Conservation (phyloP, 208 protist species). For the Leishmania major region DNA sequence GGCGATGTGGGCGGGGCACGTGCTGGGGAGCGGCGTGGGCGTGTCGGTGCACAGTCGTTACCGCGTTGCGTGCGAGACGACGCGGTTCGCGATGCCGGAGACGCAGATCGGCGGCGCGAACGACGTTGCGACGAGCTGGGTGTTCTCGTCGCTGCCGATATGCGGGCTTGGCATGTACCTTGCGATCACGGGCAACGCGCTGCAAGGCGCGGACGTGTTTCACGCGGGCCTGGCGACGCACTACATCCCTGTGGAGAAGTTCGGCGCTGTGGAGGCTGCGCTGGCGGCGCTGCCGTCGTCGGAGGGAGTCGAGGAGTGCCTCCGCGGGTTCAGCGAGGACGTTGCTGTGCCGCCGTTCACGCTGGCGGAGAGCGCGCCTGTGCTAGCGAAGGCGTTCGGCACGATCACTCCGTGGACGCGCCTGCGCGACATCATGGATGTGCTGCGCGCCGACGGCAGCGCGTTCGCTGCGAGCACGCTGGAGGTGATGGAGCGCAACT, state of each 20-base stretch:
- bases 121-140: slow-evolving; percentile 69
- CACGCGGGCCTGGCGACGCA: slow-evolving; percentile 79
- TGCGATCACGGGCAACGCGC: slow-evolving; percentile 71
- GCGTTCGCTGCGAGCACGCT: slow-evolving; percentile 44
- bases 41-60: slow-evolving; percentile 73
- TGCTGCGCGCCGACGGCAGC: slow-evolving; percentile 37
- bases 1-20: slow-evolving; percentile 82
- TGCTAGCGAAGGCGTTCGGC: slow-evolving; percentile 44
- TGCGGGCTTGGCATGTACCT: slow-evolving; percentile 70
- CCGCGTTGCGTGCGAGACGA: slow-evolving; percentile 78
- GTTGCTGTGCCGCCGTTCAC: slow-evolving; percentile 47
- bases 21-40: slow-evolving; percentile 85
- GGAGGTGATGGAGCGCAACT: slow-evolving; percentile 41
- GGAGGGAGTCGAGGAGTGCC: slow-evolving; percentile 30
- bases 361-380: slow-evolving; percentile 33
- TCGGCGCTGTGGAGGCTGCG: slow-evolving; percentile 39
- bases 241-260: slow-evolving; percentile 45
- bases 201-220: slow-evolving; percentile 74
- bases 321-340: slow-evolving; percentile 35
- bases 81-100: slow-evolving; percentile 87
- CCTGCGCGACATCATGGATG: slow-evolving; percentile 46
- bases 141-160: slow-evolving; percentile 59
- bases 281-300: slow-evolving; percentile 27
- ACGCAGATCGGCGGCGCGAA: slow-evolving; percentile 71
- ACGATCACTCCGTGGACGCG: slow-evolving; percentile 32